Evolutionary conservation across 495 filamentous ascomycete genomes (phyloP), one percentile per base, ranked within the genome.

Genomic region (Thozetella sp.): DNA sequence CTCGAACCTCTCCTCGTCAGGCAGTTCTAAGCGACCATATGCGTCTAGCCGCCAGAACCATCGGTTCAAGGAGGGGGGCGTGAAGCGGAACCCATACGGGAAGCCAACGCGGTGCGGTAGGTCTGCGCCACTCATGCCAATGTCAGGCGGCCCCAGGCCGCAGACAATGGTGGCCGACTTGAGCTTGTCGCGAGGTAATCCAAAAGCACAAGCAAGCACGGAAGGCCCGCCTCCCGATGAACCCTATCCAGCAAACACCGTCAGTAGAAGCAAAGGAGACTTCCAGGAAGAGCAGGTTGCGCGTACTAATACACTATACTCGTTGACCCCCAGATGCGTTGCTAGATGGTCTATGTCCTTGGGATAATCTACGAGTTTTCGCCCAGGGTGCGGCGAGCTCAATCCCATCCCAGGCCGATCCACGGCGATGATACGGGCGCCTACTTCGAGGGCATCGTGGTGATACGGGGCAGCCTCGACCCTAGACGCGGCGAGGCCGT

Each of bases 221-320:
- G 76, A 82, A 1, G 79, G 80, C 1, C 68, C 72, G 1, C 81
- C 81, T 0, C 80, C 80, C 0, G 74, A 79, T 19, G 65, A 61
- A 2, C 79, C 80, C 20, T 83, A 43, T 17, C 81, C 57, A 3
- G 63, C 68, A 62, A 77, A 82, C 2, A 63, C 57, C 17, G 17
- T 37, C 30, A 37, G 30, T 17, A 37, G 9, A 37, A 37, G 30
- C 6, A 17, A 37, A 9, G 30, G 30, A 37, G 30, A 17, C 17
- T 37, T 6, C 30, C 30, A 37, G 30, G 30, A 17, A 17, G 30
- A 17, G 30, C 9, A 17, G 30, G 30, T 37, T 9, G 30, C 30
- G 9, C 17, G 30, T 37, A 37, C 30, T 9, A 37, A 37, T 37
- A 37, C 30, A 17, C 30, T 37, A 17, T 37, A 37, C 17, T 37